Evolutionary conservation across 108 stramenopile species (phyloP).

Genomic region (Cyclotella distinguenda): DNA sequence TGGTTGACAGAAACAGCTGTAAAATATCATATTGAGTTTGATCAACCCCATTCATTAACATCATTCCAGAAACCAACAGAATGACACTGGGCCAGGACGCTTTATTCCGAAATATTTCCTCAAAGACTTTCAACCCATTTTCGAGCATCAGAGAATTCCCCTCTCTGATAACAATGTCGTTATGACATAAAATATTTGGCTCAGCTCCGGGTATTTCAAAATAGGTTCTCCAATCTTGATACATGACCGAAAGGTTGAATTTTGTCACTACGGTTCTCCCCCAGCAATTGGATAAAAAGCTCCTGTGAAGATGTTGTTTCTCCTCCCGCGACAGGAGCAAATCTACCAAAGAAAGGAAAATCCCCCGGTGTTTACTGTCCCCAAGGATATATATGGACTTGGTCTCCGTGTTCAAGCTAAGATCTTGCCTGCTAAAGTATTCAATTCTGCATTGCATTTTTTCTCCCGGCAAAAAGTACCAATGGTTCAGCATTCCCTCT

Average conservation of each 20-base stretch:
- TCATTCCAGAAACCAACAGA: slow-evolving; percentile 15
- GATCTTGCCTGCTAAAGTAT: slow-evolving; percentile 10
- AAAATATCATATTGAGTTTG: slow-evolving; percentile 7
- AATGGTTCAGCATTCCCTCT: slow-evolving; percentile 25
- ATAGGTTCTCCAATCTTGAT: slow-evolving; percentile 34
- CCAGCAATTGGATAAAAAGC: slow-evolving; percentile 29
- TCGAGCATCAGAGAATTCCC: slow-evolving; percentile 14
- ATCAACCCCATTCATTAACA: slow-evolving; percentile 10
- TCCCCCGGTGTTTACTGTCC: slow-evolving; percentile 30
- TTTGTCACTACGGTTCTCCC: slow-evolving; percentile 22
- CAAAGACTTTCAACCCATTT: slow-evolving; percentile 29
- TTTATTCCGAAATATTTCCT: slow-evolving; percentile 30
- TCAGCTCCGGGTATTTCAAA: slow-evolving; percentile 12
- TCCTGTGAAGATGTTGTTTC: slow-evolving; percentile 11
- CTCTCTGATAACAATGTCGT: slow-evolving; percentile 30
- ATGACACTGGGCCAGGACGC: slow-evolving; percentile 35
- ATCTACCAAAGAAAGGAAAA: slow-evolving; percentile 36
- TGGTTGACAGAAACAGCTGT: slow-evolving; percentile 1
- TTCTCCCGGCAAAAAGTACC: slow-evolving; percentile 33
- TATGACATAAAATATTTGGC: slow-evolving; percentile 30
- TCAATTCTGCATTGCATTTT: slow-evolving; percentile 36
- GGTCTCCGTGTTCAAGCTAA: slow-evolving; percentile 20
- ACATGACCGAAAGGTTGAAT: slow-evolving; percentile 27
- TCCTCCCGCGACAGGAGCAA: slow-evolving; percentile 16
- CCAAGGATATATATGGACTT: slow-evolving; percentile 37